Evolutionary conservation across 2,329 filamentous ascomycete genomes (phyloP).

Genomic region (Fusarium chaquense): DNA sequence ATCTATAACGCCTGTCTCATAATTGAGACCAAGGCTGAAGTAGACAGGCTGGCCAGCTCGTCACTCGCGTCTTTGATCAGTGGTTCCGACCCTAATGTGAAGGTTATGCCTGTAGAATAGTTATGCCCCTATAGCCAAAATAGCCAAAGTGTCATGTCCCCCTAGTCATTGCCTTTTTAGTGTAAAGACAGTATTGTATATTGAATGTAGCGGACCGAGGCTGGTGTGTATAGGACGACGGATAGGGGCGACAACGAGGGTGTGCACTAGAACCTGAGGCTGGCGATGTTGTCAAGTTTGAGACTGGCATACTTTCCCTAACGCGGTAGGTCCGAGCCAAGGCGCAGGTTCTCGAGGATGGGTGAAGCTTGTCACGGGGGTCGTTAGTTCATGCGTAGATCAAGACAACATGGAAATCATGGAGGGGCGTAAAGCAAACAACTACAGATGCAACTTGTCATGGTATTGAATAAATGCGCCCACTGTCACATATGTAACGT

Average conservation of each 20-base stretch:
- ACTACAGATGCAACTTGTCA: constrained; percentile 4
- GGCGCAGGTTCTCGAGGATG: background rate
- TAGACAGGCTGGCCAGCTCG: no score
- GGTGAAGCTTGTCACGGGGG: background rate
- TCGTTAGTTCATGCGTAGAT: background rate
- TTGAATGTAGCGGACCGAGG: background rate
- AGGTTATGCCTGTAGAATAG: no score
- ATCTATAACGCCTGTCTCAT: no score
- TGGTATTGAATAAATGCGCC: constrained; percentile 7
- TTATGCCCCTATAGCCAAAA: no score
- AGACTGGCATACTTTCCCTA: constrained; percentile 23
- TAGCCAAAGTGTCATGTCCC: no score
- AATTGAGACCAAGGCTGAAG: no score
- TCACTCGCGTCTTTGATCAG: no score
- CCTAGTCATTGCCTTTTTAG: no score
- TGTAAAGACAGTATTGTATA: background rate
- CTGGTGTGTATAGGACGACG: constrained; percentile 9
- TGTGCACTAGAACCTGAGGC: constrained; percentile 16
- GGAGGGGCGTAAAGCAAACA: constrained; percentile 24
- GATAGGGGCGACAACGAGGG: constrained; percentile 1
- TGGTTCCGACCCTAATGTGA: no score
- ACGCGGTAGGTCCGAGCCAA: constrained; percentile 26
- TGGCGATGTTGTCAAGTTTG: constrained; percentile 21
- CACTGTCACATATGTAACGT: constrained; percentile 19
- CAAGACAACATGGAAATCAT: constrained; percentile 2